These are phyloP conservation scores for Malbranchea zuffiana DNA, from an alignment of 2,329 filamentous ascomycete species.

Conservation along the genomic window DNA sequence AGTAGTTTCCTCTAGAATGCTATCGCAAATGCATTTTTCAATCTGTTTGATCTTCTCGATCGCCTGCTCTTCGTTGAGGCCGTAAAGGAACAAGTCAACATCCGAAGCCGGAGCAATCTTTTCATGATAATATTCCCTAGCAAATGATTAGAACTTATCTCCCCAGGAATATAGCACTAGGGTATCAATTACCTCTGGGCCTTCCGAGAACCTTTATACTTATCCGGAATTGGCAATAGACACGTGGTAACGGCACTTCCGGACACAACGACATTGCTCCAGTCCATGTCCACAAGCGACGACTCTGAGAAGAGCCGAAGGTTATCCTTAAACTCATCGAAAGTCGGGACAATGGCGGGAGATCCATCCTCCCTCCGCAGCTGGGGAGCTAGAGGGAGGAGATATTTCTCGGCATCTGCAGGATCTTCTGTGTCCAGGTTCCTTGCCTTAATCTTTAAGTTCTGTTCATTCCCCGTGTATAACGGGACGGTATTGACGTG, in stretches of 20 bases:
- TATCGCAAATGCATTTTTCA: slow-evolving; percentile 61
- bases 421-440: slow-evolving; percentile 17
- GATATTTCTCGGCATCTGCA: slow-evolving; percentile 20
- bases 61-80: slow-evolving; percentile 63
- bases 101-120: slow-evolving; percentile 73
- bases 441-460: slow-evolving; percentile 18
- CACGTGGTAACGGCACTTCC: slow-evolving; percentile 73
- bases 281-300: slow-evolving; percentile 63
- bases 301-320: slow-evolving; percentile 75
- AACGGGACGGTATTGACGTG: slow-evolving; percentile 22
- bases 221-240: slow-evolving; percentile 57
- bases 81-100: slow-evolving; percentile 78
- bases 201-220: slow-evolving; percentile 36
- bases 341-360: slow-evolving; percentile 54
- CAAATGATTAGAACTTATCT: slow-evolving; percentile 45
- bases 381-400: slow-evolving; percentile 25
- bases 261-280: slow-evolving; percentile 71
- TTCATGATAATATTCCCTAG: slow-evolving; percentile 68
- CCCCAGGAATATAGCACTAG: neutral
- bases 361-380: slow-evolving; percentile 51
- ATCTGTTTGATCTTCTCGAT: slow-evolving; percentile 77
- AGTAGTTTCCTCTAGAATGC: slow-evolving; percentile 71
- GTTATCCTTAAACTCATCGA: slow-evolving; percentile 65
- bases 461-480: slow-evolving; percentile 15
- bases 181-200: slow-evolving; percentile 9